Evolutionary conservation across 2,329 filamentous ascomycete genomes (phyloP), one percentile per base, ranked within the genome.

Genomic region (Coniochaeta ligniaria): DNA sequence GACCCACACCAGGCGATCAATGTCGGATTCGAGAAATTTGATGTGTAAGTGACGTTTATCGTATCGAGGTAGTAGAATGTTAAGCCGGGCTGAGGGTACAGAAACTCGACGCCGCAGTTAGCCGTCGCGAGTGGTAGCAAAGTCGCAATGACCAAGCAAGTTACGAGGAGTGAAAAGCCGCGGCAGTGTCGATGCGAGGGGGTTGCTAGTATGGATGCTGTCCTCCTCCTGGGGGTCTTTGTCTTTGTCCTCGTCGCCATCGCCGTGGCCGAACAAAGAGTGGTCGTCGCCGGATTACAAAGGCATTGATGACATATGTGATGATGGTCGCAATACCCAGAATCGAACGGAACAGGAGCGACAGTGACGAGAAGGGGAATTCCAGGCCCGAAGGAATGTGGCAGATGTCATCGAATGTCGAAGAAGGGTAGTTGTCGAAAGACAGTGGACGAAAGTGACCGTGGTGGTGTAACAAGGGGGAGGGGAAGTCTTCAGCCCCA

Each of bases 21-120:
- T 8, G 60, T 61, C 11, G 66, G 66, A 35, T 64, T 62, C 16
- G 63, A 38, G 54, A 66, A 63, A 47, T 41, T 59, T 16, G 67
- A 67, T 26, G 36, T 59, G 60, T 67, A 70, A 1, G 65, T 65
- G 59, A 69, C 62, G 62, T 63, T 64, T 63, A 69, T 55, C 57
- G 64, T 64, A 59, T 70, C 67, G 60, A 62, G 64, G 33, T 61
- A 55, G 59, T 60, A 60, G 56, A 68, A 63, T 11, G 22, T 58
- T 35, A 62, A 57, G 11, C 38, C 59, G 6, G 59, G 31, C 1
- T 62, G 60, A 17, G 67, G 64, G 56, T 58, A 65, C 9, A 60
- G 41, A 55, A 67, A 61, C 36, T 54, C 38, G 63, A 62, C 63
- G 55, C 52, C 60, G 58, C 65, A 66, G 38, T 47, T 33, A 36